Evolutionary conservation across 495 filamentous ascomycete species (phyloP), one percentile per base, ranked within the genome.

Genomic region (Trichoderma virens): DNA sequence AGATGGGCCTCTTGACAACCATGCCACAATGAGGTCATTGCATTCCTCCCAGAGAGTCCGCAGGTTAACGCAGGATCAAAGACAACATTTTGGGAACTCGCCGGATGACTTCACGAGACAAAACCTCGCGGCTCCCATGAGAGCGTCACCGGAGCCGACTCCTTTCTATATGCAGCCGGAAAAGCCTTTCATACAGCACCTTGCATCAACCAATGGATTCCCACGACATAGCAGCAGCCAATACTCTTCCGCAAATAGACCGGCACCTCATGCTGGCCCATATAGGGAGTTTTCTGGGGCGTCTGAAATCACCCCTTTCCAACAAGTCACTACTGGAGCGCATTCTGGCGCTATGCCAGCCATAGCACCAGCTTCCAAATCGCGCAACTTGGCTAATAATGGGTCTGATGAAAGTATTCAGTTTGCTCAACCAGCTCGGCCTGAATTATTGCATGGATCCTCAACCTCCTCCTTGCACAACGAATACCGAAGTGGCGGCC

Each of bases 121-220:
- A 11, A 30, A 8, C 51, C 3, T 30, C 51, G n/a, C 3, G 9
- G 8, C 11, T 11, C 11, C 51, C 5, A 13, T 5, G 4, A 27
- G 13, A 11, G 7, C 8, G 25, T 16, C 11, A 13, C 9, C 25
- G n/a, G 51, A 56, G 2, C 27, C 51, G 11, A 11, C 27, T 5
- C 23, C 51, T 56, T 56, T 56, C 51, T 56, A 56, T 56, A 56
- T 56, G 51, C 51, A 56, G 25, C 51, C 25, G 28, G 51, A 56
- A 8, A 30, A 56, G n/a, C 23, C 9, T 14, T 27, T 27, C 23
- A 56, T 56, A 27, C 51, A 27, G 9, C 51, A 30, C 25, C 51
- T 11, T 30, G 27, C 13, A 30, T 9, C 11, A 23, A 9, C 51
- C 13, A 13, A 30, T 30, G 51, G 51, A 16, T 30, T 56, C 51